A percentile compares a stretch with the other conserved stretches of the same genome.
Evolutionary conservation across 2,329 filamentous ascomycete species (phyloP).

Genomic region (Helotiales sp.): DNA sequence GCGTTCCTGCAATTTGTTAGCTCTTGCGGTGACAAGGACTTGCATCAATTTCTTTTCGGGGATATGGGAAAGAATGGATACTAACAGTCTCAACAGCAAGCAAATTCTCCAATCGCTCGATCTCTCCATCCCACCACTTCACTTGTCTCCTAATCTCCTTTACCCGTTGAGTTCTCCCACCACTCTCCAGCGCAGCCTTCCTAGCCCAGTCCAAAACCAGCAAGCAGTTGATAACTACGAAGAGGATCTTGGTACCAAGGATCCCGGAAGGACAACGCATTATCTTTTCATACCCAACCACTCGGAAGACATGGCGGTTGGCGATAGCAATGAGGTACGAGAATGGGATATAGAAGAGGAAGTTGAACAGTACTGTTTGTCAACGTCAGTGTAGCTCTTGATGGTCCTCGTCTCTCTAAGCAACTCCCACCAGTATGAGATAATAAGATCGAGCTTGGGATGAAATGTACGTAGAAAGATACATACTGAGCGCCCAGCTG

Average conservation of each 20-base stretch:
- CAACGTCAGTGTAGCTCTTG: neutral
- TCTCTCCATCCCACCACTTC: slow-evolving; percentile 12
- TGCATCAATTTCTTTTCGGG: neutral
- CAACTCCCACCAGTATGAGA: too few species aligned
- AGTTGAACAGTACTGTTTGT: slow-evolving; percentile 15
- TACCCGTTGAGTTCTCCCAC: neutral
- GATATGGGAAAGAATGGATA: neutral
- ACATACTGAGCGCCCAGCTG: slow-evolving; percentile 1
- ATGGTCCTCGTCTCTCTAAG: too few species aligned
- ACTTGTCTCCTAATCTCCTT: slow-evolving; percentile 8
- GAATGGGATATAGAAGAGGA: slow-evolving; percentile 16
- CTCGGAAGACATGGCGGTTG: neutral
- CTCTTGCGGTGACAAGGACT: neutral
- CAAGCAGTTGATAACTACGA: slow-evolving; percentile 1
- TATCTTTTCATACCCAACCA: slow-evolving; percentile 14
- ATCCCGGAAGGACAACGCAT: slow-evolving; percentile 10
- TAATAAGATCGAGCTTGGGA: neutral
- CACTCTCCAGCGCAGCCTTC: slow-evolving; percentile 1
- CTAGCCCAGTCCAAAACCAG: neutral
- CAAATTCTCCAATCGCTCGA: slow-evolving; percentile 11
- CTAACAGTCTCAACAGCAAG: neutral
- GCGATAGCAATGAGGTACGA: slow-evolving; percentile 7
- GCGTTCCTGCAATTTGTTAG: neutral
- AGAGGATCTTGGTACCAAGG: neutral
- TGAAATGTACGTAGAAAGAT: neutral